phyloP scores from a whole-genome alignment of 371 early-diverging fungal species.

The Apophysomyces elegans region DNA sequence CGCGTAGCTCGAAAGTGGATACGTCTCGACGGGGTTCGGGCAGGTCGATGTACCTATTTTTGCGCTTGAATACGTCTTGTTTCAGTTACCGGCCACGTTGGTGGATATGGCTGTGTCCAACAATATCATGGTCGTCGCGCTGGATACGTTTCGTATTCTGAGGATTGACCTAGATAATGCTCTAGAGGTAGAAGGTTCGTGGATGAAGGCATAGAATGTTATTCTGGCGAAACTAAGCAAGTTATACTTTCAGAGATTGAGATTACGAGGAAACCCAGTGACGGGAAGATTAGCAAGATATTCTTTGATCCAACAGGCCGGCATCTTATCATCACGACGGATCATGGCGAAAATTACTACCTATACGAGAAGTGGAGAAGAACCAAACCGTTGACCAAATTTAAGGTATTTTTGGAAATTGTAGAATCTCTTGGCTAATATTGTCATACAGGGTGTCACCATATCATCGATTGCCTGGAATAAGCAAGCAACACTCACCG shows the following conservation, averaged over 20 bases:
- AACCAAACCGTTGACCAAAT: slow-evolving; percentile 66
- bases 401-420: slow-evolving; percentile 50
- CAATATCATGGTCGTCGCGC: slow-evolving; percentile 75
- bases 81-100: slow-evolving; percentile 72
- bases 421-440: neutral
- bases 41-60: slow-evolving; percentile 68
- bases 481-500: slow-evolving; percentile 55
- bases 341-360: slow-evolving; percentile 88
- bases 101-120: slow-evolving; percentile 78
- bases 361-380: slow-evolving; percentile 78
- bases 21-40: slow-evolving; percentile 49
- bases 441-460: slow-evolving; percentile 61
- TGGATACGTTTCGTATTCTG: slow-evolving; percentile 67
- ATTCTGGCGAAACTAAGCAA: neutral
- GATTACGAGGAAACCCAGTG: slow-evolving; percentile 65
- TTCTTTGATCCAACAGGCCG: slow-evolving; percentile 89
- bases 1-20: slow-evolving; percentile 57
- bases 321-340: slow-evolving; percentile 84
- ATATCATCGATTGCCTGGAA: slow-evolving; percentile 92
- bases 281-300: slow-evolving; percentile 67
- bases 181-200: slow-evolving; percentile 30
- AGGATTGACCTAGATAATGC: slow-evolving; percentile 69
- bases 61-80: slow-evolving; percentile 81
- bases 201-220: too few species aligned
- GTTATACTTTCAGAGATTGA: slow-evolving; percentile 67